Percentiles rank a stretch among this genome's conserved stretches.
These are phyloP conservation scores for Guillardia theta DNA, from an alignment of 78 protist genomes.

Conservation along the genomic window DNA sequence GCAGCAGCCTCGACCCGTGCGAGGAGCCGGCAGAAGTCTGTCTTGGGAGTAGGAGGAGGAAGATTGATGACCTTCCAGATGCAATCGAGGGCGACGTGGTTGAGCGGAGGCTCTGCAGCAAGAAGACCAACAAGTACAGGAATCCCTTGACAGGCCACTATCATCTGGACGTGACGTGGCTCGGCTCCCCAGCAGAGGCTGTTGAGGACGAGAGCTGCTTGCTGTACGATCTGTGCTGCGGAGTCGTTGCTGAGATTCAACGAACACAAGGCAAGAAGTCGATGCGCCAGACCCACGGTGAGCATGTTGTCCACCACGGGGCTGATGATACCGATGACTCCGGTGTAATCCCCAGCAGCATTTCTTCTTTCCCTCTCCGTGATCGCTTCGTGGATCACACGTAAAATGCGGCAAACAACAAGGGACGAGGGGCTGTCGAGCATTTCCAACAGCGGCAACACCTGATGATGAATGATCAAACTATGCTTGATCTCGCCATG, in stretches of 20 bases:
- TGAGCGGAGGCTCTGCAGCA: background rate
- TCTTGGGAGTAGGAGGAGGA: conserved; percentile 74
- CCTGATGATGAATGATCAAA: background rate
- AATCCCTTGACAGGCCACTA: background rate
- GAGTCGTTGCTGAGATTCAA: background rate
- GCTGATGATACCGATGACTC: background rate
- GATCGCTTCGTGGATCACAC: background rate
- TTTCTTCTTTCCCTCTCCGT: background rate
- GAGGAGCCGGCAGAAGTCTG: conserved; percentile 81
- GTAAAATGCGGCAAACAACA: background rate
- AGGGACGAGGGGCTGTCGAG: background rate
- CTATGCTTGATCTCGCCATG: background rate
- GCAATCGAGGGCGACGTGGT: conserved; percentile 62
- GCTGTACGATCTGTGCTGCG: background rate
- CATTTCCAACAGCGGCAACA: background rate
- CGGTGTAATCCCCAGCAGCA: background rate
- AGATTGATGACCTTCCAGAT: conserved; percentile 74
- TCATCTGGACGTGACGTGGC: background rate
- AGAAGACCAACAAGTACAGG: background rate
- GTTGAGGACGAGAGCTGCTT: conserved; percentile 1
- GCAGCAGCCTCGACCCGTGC: conserved; percentile 60
- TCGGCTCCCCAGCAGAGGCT: conserved; percentile 1
- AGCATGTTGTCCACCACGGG: conserved; percentile 23
- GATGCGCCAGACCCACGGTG: background rate
- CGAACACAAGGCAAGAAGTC: background rate